Conservation (phyloP, 225 moss, liverwort and hornwort species). For the Bryum argenteum region DNA sequence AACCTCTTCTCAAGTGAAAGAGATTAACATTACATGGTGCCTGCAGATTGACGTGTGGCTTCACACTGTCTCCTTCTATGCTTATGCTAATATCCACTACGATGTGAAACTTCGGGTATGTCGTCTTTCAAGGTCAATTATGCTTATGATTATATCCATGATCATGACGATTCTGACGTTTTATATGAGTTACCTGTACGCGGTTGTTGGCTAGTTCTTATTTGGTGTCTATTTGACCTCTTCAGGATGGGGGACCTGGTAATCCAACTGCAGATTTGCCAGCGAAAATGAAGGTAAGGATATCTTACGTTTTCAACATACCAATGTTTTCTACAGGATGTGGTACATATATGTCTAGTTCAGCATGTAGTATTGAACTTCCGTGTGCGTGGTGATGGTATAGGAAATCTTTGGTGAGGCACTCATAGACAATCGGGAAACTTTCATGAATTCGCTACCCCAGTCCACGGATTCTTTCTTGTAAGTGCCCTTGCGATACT, state of each 20-base stretch:
- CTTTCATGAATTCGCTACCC: conserved; percentile 60
- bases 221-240: conserved; percentile 9
- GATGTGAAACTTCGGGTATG: conserved; percentile 57
- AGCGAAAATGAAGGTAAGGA: conserved; percentile 57
- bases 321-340: background rate
- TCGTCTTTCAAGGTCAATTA: background rate
- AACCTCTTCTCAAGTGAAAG: background rate
- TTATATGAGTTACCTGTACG: background rate
- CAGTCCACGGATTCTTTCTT: conserved; percentile 65
- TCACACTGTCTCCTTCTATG: conserved; percentile 76
- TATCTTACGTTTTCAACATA: conserved; percentile 2
- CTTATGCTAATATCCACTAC: conserved; percentile 72
- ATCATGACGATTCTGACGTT: conserved; percentile 1
- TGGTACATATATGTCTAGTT: background rate
- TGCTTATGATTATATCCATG: background rate
- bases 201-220: background rate
- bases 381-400: conserved; percentile 17
- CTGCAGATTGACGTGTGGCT: conserved; percentile 93
- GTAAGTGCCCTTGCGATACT: conserved; percentile 47
- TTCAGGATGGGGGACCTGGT: conserved; percentile 54
- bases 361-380: background rate
- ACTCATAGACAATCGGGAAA: conserved; percentile 71
- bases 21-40: conserved; percentile 16
- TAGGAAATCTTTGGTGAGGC: conserved; percentile 86
- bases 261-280: conserved; percentile 49